Evolutionary conservation across 257 asterid genomes (phyloP), one percentile per base, ranked within the genome.

Genomic region (Nicotiana otophora): DNA sequence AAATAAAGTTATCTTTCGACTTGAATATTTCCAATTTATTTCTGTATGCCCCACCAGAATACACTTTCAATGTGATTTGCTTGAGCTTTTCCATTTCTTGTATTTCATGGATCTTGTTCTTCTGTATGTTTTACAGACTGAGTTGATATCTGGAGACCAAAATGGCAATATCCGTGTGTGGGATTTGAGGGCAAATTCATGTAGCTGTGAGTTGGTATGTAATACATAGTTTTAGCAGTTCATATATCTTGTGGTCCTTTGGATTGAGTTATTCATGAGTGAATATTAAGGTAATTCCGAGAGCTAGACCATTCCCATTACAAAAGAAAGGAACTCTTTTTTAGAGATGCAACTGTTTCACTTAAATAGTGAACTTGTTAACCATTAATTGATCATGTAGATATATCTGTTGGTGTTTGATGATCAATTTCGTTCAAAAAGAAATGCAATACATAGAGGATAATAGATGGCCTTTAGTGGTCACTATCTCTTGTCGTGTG

Each of bases 121-220:
- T 55, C 46, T 77, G 16, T 85, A 61, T 81, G 66, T 57, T 68
- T 33, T 87, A 85, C 89, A 96, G 98, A 96, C 94, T 64, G 99
- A 96, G 89, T 90, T 96, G 87, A 96, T 96, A 88, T 96, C 99
- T 10, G 99, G 99, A 75, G 98, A 96, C 87, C 99, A 96, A 87
- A 94, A 96, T 88, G 99, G 99, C 82, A 96, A 96, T 81, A 96
- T 96, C 77, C 98, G 99, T 69, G 98, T 96, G 19, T 96, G 99
- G 99, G 99, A 96, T 88, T 88, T 96, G 89, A 96, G 96, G 15
- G 98, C 98, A 83, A 96, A 94, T 90, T 91, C 99, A 77, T 96
- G 99, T 91, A 96, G 99, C 90, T 96, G 99, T 83, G 99, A 96
- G 88, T 86, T 94, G 92, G 99, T 96, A 86, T 17, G 93, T 78